Percentiles rank a stretch among this genome's conserved stretches.
Conservation (phyloP, 106 monocot species). For the Dioscorea zingiberensis region DNA sequence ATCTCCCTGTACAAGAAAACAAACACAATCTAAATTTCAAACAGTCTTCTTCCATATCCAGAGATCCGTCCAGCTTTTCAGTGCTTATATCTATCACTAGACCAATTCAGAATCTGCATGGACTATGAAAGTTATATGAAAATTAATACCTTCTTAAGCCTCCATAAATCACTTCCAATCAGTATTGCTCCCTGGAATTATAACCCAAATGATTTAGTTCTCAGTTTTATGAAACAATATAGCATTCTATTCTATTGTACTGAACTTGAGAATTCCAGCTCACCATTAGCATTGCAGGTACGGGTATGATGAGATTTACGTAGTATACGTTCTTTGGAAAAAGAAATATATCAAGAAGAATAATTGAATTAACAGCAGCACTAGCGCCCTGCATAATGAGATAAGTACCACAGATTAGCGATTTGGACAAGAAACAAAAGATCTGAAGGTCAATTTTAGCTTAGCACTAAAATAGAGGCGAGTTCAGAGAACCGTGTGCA, state of each 20-base stretch:
- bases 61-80: no score
- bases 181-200: slow-evolving; percentile 47
- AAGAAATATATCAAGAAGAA: slow-evolving; percentile 83
- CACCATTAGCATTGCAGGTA: slow-evolving; percentile 76
- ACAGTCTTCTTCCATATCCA: no score
- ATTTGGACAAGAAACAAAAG: no score
- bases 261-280: slow-evolving; percentile 8
- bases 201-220: not conserved
- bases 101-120: no score
- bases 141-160: slow-evolving; percentile 36
- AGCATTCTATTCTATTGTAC: not conserved
- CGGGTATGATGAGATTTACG: slow-evolving; percentile 69
- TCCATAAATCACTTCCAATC: slow-evolving; percentile 52
- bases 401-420: not conserved
- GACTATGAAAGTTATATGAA: no score
- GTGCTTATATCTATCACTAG: no score
- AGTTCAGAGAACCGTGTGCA: no score
- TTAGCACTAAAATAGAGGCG: no score
- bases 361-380: slow-evolving; percentile 83
- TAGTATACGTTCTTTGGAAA: slow-evolving; percentile 66
- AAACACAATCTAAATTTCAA: not conserved
- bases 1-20: slow-evolving; percentile 30
- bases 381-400: slow-evolving; percentile 74
- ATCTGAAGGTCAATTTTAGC: no score
- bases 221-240: not conserved